Evolutionary conservation across 345 rosid species (phyloP), one percentile per base, ranked within the genome.

Genomic region (Bruguiera sexangula): DNA sequence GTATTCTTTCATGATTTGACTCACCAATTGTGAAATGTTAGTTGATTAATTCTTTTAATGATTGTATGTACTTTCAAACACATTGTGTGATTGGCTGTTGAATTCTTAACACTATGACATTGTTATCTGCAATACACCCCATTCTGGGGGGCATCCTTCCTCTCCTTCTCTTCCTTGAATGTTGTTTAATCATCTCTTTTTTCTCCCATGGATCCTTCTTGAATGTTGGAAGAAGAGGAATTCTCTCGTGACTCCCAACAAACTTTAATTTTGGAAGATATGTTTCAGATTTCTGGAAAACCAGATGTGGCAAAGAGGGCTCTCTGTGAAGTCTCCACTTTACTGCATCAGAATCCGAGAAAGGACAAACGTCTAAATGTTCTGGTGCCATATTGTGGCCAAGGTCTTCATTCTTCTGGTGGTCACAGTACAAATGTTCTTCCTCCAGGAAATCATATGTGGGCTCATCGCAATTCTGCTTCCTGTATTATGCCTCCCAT

Each of bases 261-360:
- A 60, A 27, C 30, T 62, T 36, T 73, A 60, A 71, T 53, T 78
- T 63, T 70, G 66, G 63, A 59, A 60, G 18, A n/a, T 76, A 18
- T 73, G 36, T 58, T 84, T 80, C 87, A 88, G 90, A 84, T 88
- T 62, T 82, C 87, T 51, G 90, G 88, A 63, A 79, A 82, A 65
- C 76, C 69, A 20, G 81, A 71, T 66, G 80, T 81, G 48, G 85
- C 71, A 26, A 85, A 76, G 80, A 76, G 73, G 74, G 92, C 86
- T 65, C 79, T 88, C 22, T 84, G 70, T 76, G 83, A 84, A 73
- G 78, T 84, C 61, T 79, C 92, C 43, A 76, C 82, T 57, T 75
- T 70, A 29, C 72, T 88, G 74, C 88, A 88, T 74, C 80, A 77
- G 64, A 88, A 82, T 78, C 86, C 86, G 18, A 75, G 85, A 53